Percentiles rank a stretch among this genome's conserved stretches.
Evolutionary conservation across 1,284 basidiomycete genomes (phyloP).

Genomic region (Sporisorium graminicola): DNA sequence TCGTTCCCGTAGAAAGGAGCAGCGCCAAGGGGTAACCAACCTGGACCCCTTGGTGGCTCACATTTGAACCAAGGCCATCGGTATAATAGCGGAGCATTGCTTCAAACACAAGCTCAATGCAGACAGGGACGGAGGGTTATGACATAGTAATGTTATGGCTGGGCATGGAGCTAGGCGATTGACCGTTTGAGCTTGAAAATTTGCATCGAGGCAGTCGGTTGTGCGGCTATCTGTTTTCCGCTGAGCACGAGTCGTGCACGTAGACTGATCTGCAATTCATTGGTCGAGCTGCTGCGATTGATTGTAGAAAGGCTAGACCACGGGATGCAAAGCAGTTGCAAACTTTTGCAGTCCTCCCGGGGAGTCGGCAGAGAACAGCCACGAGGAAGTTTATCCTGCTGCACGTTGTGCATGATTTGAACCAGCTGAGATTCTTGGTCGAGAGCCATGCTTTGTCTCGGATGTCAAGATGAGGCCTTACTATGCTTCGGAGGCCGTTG

Average conservation of each 20-base stretch:
- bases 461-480: background rate
- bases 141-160: background rate
- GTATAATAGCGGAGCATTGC: too few species aligned
- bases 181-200: background rate
- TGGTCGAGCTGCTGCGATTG: background rate
- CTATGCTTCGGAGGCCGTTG: background rate
- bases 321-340: background rate
- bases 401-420: background rate
- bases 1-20: too few species aligned
- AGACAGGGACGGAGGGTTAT: too few species aligned
- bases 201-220: background rate
- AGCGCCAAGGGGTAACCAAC: too few species aligned
- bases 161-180: background rate
- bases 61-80: background rate
- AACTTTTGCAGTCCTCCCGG: background rate
- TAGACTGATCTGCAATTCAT: background rate
- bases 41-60: background rate
- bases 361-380: background rate
- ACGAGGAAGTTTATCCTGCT: background rate
- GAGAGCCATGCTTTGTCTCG: background rate
- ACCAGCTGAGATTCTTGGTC: background rate
- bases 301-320: background rate
- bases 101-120: too few species aligned
- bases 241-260: background rate
- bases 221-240: background rate